These are phyloP conservation scores for Hordeum marinum DNA, from an alignment of 176 grass and related monocot species.

Conservation along the genomic window DNA sequence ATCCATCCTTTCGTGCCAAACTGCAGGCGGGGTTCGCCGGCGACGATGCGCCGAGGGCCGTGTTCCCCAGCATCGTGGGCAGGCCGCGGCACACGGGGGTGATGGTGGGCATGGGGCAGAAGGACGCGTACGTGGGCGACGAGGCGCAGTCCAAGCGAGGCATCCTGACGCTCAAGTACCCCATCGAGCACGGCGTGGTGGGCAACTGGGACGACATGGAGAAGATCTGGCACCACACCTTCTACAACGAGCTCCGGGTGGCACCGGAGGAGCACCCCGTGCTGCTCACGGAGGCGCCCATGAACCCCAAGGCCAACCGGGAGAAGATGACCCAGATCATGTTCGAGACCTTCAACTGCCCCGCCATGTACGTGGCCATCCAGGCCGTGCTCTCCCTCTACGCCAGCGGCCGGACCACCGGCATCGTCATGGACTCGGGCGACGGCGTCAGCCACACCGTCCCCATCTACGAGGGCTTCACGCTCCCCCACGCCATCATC, in stretches of 20 bases:
- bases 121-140: constrained; percentile 86
- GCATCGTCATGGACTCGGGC: constrained; percentile 67
- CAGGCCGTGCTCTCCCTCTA: constrained; percentile 89
- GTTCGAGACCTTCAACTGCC: constrained; percentile 84
- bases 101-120: constrained; percentile 94
- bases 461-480: constrained; percentile 78
- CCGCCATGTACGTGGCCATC: constrained; percentile 80
- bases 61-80: constrained; percentile 88
- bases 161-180: constrained; percentile 84
- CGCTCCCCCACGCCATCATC: constrained; percentile 79
- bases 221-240: constrained; percentile 94
- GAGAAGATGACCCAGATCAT: constrained; percentile 98
- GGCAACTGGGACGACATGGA: constrained; percentile 95
- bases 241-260: constrained; percentile 84
- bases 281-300: constrained; percentile 67
- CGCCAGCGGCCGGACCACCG: constrained; percentile 74
- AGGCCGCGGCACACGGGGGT: constrained; percentile 86
- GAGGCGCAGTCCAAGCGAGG: constrained; percentile 90
- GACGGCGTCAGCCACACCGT: constrained; percentile 91
- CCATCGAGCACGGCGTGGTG: constrained; percentile 83
- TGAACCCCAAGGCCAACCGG: constrained; percentile 87
- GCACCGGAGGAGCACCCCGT: constrained; percentile 82
- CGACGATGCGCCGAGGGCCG: constrained; percentile 83
- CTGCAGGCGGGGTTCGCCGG: constrained; percentile 78
- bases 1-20: neutral